phyloP scores from a whole-genome alignment of 495 filamentous ascomycete genomes.

The Polyplosphaeria fusca region DNA sequence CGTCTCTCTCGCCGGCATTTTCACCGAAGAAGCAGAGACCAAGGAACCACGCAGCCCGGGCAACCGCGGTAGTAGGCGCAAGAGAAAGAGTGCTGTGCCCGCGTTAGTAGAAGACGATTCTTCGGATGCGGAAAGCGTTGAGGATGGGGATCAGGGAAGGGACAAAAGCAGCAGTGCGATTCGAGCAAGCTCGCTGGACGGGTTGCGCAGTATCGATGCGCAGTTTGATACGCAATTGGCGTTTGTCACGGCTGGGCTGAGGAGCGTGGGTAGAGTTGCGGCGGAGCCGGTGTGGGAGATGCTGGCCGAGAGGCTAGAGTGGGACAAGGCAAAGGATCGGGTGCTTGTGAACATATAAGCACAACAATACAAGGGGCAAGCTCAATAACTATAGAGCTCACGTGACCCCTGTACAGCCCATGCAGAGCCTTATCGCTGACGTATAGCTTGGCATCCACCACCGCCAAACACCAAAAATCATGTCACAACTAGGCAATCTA shows the following conservation, averaged over 20 bases:
- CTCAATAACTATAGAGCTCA: too few species aligned
- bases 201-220: constrained; percentile 42
- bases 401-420: too few species aligned
- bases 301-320: constrained; percentile 49
- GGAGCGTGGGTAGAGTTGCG: constrained; percentile 47
- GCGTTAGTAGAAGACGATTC: constrained; percentile 24
- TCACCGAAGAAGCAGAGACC: background rate
- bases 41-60: background rate
- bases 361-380: too few species aligned
- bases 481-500: too few species aligned
- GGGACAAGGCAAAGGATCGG: constrained; percentile 21
- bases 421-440: too few species aligned
- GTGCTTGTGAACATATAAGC: background rate
- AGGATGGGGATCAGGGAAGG: constrained; percentile 20
- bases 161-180: constrained; percentile 33
- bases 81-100: constrained; percentile 19
- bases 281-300: constrained; percentile 52
- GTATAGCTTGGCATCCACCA: too few species aligned
- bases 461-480: too few species aligned
- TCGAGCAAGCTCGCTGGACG: constrained; percentile 37
- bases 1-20: constrained; percentile 44
- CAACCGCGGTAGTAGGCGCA: background rate
- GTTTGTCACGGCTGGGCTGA: constrained; percentile 49
- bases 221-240: constrained; percentile 45
- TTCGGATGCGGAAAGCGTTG: constrained; percentile 9